Evolutionary conservation across 371 early-diverging fungal genomes (phyloP).

Genomic region (Mucor lusitanicus): DNA sequence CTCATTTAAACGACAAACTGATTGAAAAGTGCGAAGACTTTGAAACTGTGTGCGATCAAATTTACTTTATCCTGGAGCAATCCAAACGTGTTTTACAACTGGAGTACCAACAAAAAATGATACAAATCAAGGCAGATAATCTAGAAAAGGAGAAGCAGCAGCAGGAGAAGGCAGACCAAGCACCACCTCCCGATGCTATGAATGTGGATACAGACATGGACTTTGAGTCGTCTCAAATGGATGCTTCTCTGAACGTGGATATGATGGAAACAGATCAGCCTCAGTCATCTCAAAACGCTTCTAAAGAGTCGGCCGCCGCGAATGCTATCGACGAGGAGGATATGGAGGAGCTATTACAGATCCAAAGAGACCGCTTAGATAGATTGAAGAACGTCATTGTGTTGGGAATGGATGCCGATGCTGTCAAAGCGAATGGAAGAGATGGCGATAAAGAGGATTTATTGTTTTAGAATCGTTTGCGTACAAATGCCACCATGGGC

Average conservation of each 20-base stretch:
- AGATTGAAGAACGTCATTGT: conserved; percentile 44
- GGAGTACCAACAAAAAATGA: conserved; percentile 35
- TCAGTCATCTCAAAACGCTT: not conserved
- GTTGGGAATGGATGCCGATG: conserved; percentile 46
- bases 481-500: conserved; percentile 22
- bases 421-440: conserved; percentile 29
- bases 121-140: conserved; percentile 14
- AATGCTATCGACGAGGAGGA: conserved; percentile 24
- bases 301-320: not conserved
- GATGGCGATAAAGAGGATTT: conserved; percentile 44
- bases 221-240: conserved; percentile 15
- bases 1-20: conserved; percentile 30
- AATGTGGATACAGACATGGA: conserved; percentile 18
- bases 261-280: conserved; percentile 3
- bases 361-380: conserved; percentile 48
- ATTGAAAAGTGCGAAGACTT: conserved; percentile 47
- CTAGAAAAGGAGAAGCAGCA: conserved; percentile 21
- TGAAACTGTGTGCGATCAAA: conserved; percentile 51
- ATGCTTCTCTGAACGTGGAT: conserved; percentile 3
- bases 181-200: conserved; percentile 7
- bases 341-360: conserved; percentile 48
- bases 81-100: conserved; percentile 44
- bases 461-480: conserved; percentile 35
- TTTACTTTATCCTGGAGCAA: conserved; percentile 46
- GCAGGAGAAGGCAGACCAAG: conserved; percentile 9